These are phyloP conservation scores for Myriosclerotinia curreyana DNA, from an alignment of 2,329 filamentous ascomycete species.

Conservation along the genomic window DNA sequence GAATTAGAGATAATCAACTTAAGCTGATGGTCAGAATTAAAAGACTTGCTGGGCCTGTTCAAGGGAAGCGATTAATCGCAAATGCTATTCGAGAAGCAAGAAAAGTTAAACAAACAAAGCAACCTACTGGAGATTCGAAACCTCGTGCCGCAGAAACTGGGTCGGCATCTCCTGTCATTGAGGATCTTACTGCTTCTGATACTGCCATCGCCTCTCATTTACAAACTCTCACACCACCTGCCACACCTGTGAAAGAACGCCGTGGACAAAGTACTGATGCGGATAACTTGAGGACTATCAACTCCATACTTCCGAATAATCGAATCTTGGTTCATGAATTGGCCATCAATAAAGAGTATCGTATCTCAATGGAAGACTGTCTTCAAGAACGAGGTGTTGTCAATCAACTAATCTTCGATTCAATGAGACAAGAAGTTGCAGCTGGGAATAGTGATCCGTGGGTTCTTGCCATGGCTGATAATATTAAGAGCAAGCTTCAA, in stretches of 20 bases:
- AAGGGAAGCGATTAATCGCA: slow-evolving; percentile 69
- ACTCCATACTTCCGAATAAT: slow-evolving; percentile 65
- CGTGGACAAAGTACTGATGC: slow-evolving; percentile 28
- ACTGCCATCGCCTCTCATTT: slow-evolving; percentile 43
- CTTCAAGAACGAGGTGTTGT: slow-evolving; percentile 59
- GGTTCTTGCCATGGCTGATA: slow-evolving; percentile 67
- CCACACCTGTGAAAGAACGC: slow-evolving; percentile 44
- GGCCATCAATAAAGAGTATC: slow-evolving; percentile 74
- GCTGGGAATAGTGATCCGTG: slow-evolving; percentile 63
- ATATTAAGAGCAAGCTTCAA: slow-evolving; percentile 69
- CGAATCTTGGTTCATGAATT: slow-evolving; percentile 74
- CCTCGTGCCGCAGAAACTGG: slow-evolving; percentile 54
- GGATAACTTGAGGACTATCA: slow-evolving; percentile 35
- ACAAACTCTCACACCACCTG: slow-evolving; percentile 53
- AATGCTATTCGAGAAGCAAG: slow-evolving; percentile 72
- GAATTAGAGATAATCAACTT: slow-evolving; percentile 77
- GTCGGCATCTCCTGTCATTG: slow-evolving; percentile 41
- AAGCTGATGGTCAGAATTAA: slow-evolving; percentile 78
- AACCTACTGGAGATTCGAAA: slow-evolving; percentile 65
- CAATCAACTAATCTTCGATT: slow-evolving; percentile 54
- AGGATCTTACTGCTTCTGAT: slow-evolving; percentile 44
- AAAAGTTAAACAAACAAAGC: slow-evolving; percentile 61
- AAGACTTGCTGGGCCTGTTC: slow-evolving; percentile 67
- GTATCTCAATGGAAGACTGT: slow-evolving; percentile 59
- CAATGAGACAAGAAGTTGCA: slow-evolving; percentile 61